Evolutionary conservation across 2,329 filamentous ascomycete genomes (phyloP), one percentile per base, ranked within the genome.

Genomic region (Neocatenulostroma microsporum): DNA sequence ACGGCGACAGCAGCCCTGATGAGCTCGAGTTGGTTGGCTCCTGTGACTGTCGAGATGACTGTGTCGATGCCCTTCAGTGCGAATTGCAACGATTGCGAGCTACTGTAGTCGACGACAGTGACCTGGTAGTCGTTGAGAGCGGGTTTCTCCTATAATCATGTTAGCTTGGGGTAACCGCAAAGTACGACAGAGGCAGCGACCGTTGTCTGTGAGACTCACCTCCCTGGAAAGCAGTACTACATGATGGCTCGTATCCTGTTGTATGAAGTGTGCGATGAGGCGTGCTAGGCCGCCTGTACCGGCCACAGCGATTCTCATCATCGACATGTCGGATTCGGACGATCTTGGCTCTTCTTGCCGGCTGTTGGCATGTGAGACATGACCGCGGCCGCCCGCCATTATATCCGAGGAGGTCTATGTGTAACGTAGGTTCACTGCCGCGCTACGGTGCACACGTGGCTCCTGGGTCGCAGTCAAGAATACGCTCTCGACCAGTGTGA

Each of bases 31-130:
- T 87, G 82, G 20, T 78, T 67, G 13, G 61, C 62, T 3, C 80
- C 80, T 2, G 73, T 73, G 32, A 87, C 75, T 1, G 82, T 87
- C 1, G 82, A 87, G 38, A 87, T 82, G 49, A 86, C 74, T 9
- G 84, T 72, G 57, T 87, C 80, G 27, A 84, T 72, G 8, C 83
- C 83, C 39, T 72, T 72, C n/a, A 88, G 70, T 7, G 74, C 72
- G 55, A 78, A 84, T 11, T 67, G 67, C 18, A 88, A 68, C 27
- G 70, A 70, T 1, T 70, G 64, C 21, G 69, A 58, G 43, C 76
- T 66, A 44, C 68, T 60, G 56, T 85, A 87, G 62, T 85, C 69
- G n/a, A 85, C 78, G 26, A 75, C 65, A 38, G 77, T 67, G 30
- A 84, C 75, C 57, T 85, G 81, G 48, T 80, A 80, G 30, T 70